Conservation (phyloP, 805 yeast genomes). For the Ogataea methanolica region DNA sequence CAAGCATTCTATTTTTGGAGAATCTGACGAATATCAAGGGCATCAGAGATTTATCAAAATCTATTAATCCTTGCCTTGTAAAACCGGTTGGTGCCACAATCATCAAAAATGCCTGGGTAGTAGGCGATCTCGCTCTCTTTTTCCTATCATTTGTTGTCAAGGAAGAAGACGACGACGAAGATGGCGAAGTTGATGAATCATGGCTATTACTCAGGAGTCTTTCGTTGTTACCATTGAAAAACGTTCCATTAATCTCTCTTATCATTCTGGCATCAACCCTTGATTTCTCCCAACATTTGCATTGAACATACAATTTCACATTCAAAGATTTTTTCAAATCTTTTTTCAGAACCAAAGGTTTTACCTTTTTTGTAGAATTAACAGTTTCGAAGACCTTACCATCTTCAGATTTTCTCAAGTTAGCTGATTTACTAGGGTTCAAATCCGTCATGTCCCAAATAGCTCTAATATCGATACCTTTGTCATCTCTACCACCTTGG, state of each 20-base stretch:
- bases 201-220: not conserved
- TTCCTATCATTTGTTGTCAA: not conserved
- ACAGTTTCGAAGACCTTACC: conserved; percentile 15
- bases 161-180: no score
- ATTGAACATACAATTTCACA: conserved; percentile 46
- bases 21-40: conserved; percentile 44
- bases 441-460: conserved; percentile 38
- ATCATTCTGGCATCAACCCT: conserved; percentile 42
- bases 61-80: conserved; percentile 42
- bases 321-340: conserved; percentile 20
- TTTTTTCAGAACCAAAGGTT: conserved; percentile 21
- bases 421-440: not conserved
- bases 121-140: not conserved
- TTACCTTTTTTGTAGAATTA: conserved; percentile 21
- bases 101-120: conserved; percentile 30
- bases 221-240: conserved; percentile 25
- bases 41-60: conserved; percentile 39
- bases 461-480: conserved; percentile 54
- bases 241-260: conserved; percentile 52
- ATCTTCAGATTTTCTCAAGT: conserved; percentile 1
- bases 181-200: not conserved
- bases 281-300: conserved; percentile 41
- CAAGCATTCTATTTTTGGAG: conserved; percentile 27
- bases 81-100: conserved; percentile 43
- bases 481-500: conserved; percentile 53